phyloP scores from a whole-genome alignment of 345 rosid genomes.

The Euphorbia tirucalli region DNA sequence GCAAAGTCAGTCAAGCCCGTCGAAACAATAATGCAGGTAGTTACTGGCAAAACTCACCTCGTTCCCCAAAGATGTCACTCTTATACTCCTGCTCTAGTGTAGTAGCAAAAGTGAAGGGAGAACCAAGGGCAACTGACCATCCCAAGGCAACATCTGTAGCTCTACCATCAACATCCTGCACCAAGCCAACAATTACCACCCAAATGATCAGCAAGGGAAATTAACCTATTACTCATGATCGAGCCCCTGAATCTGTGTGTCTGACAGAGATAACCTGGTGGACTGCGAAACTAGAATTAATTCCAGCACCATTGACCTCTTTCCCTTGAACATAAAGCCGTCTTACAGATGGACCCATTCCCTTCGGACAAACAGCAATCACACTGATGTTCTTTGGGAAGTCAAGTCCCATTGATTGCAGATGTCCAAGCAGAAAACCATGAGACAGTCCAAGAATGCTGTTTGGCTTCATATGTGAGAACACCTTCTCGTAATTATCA shows the following conservation, averaged over 20 bases:
- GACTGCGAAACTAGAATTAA: constrained; percentile 81
- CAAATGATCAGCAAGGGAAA: background rate
- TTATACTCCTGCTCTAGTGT: constrained; percentile 86
- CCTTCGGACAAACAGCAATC: constrained; percentile 82
- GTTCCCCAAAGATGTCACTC: constrained; percentile 96
- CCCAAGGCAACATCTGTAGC: constrained; percentile 85
- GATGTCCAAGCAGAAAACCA: constrained; percentile 86
- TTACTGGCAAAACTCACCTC: constrained; percentile 42
- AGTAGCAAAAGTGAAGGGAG: constrained; percentile 87
- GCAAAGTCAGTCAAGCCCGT: background rate
- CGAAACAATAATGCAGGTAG: background rate
- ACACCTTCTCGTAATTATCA: constrained; percentile 70
- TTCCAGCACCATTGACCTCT: constrained; percentile 93
- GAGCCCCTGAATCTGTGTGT: too few relatives aligned
- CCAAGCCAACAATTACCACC: constrained; percentile 2
- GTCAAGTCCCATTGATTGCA: constrained; percentile 66
- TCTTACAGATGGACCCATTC: constrained; percentile 90
- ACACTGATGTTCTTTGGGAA: constrained; percentile 83
- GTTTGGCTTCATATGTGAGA: constrained; percentile 88
- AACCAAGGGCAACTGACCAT: constrained; percentile 94
- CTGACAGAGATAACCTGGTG: constrained; percentile 58
- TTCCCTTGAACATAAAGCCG: constrained; percentile 89
- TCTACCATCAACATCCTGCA: constrained; percentile 87
- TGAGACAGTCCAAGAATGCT: constrained; percentile 92
- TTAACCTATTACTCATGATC: too few relatives aligned